These are phyloP conservation scores for Malus sieversii DNA, from an alignment of 306 rosid genomes.

Conservation along the genomic window DNA sequence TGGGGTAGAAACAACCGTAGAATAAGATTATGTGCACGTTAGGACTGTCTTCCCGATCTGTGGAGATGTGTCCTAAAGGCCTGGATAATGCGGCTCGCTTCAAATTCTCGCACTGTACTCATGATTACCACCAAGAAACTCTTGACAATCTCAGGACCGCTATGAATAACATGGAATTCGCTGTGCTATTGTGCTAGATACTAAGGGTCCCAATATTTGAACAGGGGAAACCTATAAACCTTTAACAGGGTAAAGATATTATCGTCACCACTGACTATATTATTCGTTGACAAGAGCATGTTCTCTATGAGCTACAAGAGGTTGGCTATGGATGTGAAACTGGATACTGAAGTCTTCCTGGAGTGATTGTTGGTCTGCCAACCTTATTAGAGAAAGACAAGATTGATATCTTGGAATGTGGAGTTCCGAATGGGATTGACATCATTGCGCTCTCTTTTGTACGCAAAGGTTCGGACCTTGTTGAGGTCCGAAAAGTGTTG, in stretches of 20 bases:
- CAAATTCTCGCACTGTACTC: no score
- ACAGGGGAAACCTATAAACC: no score
- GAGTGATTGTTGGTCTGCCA: conserved; percentile 84
- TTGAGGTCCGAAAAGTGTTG: background rate
- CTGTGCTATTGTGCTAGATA: no score
- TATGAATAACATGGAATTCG: no score
- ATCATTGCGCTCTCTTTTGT: background rate
- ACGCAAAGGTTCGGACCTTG: background rate
- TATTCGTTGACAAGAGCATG: conserved; percentile 60
- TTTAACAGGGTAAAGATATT: conserved; percentile 25
- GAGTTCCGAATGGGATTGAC: conserved; percentile 49
- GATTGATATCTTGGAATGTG: conserved; percentile 75
- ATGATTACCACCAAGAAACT: no score
- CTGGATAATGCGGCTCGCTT: no score
- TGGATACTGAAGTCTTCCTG: conserved; percentile 82
- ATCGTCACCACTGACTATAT: conserved; percentile 67
- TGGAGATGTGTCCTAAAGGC: no score
- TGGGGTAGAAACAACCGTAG: no score
- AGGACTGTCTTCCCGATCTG: no score
- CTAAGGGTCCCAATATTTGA: no score
- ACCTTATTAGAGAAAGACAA: conserved; percentile 82
- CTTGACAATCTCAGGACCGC: no score
- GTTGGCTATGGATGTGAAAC: conserved; percentile 77
- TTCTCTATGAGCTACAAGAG: conserved; percentile 87
- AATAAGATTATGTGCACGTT: no score